phyloP scores from a whole-genome alignment of 2,329 filamentous ascomycete species.

The Fusarium pseudocircinatum region DNA sequence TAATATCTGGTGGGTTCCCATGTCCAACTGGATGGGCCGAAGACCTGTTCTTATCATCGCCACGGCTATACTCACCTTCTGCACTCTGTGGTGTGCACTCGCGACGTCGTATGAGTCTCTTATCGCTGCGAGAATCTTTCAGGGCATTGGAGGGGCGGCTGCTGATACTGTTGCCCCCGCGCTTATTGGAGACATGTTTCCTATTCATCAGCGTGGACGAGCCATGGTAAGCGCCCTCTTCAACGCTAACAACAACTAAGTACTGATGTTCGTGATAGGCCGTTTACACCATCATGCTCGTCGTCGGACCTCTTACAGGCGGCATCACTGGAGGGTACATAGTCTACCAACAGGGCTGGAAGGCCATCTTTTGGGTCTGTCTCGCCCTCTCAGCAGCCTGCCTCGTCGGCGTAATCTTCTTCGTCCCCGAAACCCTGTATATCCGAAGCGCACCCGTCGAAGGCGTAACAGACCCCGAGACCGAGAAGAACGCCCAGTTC shows the following conservation, averaged over 20 bases:
- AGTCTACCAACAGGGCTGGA: conserved; percentile 46
- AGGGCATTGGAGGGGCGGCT: conserved; percentile 47
- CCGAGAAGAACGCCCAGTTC: conserved; percentile 3
- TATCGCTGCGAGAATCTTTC: conserved; percentile 45
- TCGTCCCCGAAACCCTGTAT: conserved; percentile 50
- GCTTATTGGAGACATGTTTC: conserved; percentile 50
- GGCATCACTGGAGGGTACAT: conserved; percentile 51
- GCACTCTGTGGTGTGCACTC: conserved; percentile 43
- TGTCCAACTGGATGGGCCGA: conserved; percentile 49
- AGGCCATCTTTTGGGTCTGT: conserved; percentile 47
- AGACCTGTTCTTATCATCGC: conserved; percentile 46
- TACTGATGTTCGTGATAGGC: conserved; percentile 17
- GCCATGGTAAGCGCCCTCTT: conserved; percentile 40
- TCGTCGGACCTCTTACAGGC: conserved; percentile 46
- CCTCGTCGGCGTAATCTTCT: conserved; percentile 41
- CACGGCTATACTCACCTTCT: conserved; percentile 42
- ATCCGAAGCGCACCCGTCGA: conserved; percentile 21
- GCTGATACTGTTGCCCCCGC: conserved; percentile 49
- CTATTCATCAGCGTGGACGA: conserved; percentile 48
- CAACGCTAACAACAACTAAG: rapidly evolving
- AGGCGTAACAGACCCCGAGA: background rate
- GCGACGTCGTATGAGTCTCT: conserved; percentile 38
- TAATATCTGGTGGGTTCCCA: conserved; percentile 51
- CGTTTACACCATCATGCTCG: conserved; percentile 48
- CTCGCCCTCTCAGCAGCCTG: conserved; percentile 39